Evolutionary conservation across 441 rosid genomes (phyloP), one percentile per base, ranked within the genome.

Genomic region (Pelargonium cotyledonis): DNA sequence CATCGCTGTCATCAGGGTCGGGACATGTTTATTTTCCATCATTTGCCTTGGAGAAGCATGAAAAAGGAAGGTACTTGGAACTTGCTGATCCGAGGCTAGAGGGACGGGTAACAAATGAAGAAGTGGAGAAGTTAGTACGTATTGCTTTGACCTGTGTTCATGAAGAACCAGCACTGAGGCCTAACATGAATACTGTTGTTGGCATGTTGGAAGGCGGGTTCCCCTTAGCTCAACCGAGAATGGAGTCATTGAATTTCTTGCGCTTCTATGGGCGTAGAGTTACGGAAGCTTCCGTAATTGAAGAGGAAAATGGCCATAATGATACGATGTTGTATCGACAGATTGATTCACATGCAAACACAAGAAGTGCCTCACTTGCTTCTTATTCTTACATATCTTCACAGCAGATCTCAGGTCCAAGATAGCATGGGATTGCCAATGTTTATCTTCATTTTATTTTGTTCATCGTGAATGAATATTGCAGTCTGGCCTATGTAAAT

Each of bases 41-140:
- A 58, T 77, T 87, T 66, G 96, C 96, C n/a, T 72, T 92, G 70
- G 98, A 92, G 77, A 89, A 90, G 98, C 98, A 92, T 55, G 95
- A 89, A 77, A 84, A 84, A 73, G 86, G 89, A 44, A 85, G 81
- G 78, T 90, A 92, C 73, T 57, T 74, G 76, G 92, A 90, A 75
- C 85, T 92, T 1, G 95, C 86, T 4, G 98, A 90, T 69, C 82
- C 91, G 0, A 85, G 88, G 80, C 83, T 92, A 12, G 89, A 87
- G 70, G 83, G 89, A 47, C 83, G 94, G 60, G 89, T 86, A 23
- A 78, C 84, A n/a, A 84, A 61, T 44, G 74, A 85, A 70, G 96
- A 89, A 63, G 94, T 85, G 10, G 88, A 80, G 81, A 84, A 81
- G 64, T 67, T 92, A 65, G 88, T 90, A 19, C 69, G 81, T 11